A percentile compares a stretch with the other conserved stretches of the same genome.
Evolutionary conservation across 129 eudicot species (phyloP).

Genomic region (Flaveria linearis): DNA sequence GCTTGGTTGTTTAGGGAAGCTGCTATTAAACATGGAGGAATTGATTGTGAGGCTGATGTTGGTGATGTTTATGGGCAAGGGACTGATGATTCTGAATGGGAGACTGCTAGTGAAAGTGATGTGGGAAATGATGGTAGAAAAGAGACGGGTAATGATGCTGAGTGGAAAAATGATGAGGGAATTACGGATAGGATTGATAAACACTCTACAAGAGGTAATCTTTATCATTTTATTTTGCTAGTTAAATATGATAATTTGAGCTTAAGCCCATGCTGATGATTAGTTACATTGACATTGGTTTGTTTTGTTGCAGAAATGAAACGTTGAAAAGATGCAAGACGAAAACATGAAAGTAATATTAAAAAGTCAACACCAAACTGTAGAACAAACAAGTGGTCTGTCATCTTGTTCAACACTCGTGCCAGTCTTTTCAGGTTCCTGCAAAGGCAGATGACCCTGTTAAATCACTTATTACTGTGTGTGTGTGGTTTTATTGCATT

Average conservation of each 20-base stretch:
- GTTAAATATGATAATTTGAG: not conserved
- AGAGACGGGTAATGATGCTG: conserved; percentile 50
- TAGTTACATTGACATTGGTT: not conserved
- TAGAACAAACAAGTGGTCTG: conserved; percentile 15
- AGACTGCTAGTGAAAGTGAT: conserved; percentile 97
- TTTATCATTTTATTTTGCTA: not conserved
- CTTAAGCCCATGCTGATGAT: not conserved
- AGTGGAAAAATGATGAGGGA: conserved; percentile 58
- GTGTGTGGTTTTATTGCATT: conserved; percentile 2
- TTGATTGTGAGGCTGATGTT: conserved; percentile 62
- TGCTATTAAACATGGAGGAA: conserved; percentile 78
- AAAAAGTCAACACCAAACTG: not conserved
- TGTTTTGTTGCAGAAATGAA: conserved; percentile 46
- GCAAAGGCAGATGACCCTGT: conserved; percentile 35
- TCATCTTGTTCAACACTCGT: conserved; percentile 23
- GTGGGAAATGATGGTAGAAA: conserved; percentile 63
- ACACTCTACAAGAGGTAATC: conserved; percentile 64
- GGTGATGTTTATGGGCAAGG: conserved; percentile 71
- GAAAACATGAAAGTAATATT: conserved; percentile 7
- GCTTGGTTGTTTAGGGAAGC: conserved; percentile 98
- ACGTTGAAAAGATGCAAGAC: conserved; percentile 30
- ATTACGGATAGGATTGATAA: conserved; percentile 47
- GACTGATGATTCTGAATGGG: conserved; percentile 97
- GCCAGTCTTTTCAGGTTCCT: conserved; percentile 24
- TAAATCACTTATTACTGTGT: not conserved